These are phyloP conservation scores for Dentipellis fragilis DNA, from an alignment of 768 basidiomycete genomes.

Conservation along the genomic window DNA sequence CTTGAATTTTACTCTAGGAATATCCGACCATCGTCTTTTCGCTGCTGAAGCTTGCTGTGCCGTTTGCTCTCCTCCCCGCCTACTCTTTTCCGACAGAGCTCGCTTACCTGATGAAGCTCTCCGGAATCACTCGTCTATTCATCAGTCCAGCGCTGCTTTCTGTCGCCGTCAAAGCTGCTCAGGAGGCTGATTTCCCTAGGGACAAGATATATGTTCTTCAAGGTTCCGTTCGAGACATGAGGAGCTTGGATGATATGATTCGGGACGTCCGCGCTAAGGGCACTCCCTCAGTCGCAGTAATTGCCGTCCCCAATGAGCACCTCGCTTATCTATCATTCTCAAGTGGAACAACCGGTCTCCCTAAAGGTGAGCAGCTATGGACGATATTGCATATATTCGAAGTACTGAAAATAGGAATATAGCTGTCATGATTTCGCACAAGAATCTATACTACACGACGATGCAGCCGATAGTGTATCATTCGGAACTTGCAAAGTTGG, in stretches of 20 bases:
- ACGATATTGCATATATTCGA: not conserved
- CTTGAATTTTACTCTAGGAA: constrained; percentile 29
- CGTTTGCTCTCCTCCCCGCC: constrained; percentile 43
- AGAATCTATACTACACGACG: constrained; percentile 38
- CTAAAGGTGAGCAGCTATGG: constrained; percentile 42
- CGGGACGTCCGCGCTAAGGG: constrained; percentile 25
- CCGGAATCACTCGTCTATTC: constrained; percentile 43
- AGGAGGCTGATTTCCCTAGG: constrained; percentile 23
- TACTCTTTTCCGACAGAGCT: constrained; percentile 51
- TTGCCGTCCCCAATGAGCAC: constrained; percentile 38
- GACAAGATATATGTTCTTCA: constrained; percentile 42
- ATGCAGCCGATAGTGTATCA: constrained; percentile 18
- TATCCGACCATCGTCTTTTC: constrained; percentile 41
- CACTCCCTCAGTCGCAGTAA: constrained; percentile 31
- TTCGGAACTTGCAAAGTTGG: constrained; percentile 24
- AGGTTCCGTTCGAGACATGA: constrained; percentile 30
- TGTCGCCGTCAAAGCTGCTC: constrained; percentile 29
- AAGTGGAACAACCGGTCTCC: constrained; percentile 68
- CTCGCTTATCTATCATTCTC: constrained; percentile 68
- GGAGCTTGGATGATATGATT: constrained; percentile 36
- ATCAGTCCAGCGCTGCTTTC: constrained; percentile 36
- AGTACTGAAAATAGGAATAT: not conserved
- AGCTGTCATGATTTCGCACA: constrained; percentile 73
- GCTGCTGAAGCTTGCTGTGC: constrained; percentile 36
- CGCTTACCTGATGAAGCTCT: constrained; percentile 36